Conservation (phyloP, 2,329 filamentous ascomycete genomes). For the Trichoderma sp. region DNA sequence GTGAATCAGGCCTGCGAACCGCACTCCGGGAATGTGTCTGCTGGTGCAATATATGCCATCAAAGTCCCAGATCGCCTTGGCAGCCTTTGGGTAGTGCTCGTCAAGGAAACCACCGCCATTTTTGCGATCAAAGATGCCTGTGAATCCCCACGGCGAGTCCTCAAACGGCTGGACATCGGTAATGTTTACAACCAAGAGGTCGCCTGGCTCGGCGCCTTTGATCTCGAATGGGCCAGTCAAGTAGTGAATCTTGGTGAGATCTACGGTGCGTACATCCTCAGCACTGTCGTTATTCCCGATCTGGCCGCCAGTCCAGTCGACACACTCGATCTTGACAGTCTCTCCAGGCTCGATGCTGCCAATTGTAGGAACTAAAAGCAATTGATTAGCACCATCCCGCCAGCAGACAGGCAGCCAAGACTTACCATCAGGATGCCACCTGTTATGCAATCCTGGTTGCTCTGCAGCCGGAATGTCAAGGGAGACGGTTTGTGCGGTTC, state of each 20-base stretch:
- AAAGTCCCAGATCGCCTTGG: conserved; percentile 62
- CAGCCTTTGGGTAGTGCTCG: conserved; percentile 80
- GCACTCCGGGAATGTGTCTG: conserved; percentile 82
- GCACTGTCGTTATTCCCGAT: conserved; percentile 87
- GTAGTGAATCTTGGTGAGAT: conserved; percentile 83
- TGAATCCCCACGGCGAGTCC: conserved; percentile 87
- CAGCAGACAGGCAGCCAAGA: neutral
- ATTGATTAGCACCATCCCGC: neutral
- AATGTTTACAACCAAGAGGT: conserved; percentile 84
- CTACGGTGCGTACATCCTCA: conserved; percentile 83
- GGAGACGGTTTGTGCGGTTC: conserved; percentile 53
- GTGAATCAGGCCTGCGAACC: conserved; percentile 87
- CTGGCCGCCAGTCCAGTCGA: conserved; percentile 83
- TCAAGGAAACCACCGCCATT: conserved; percentile 91
- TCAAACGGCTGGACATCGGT: conserved; percentile 90
- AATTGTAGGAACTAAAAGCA: conserved; percentile 65
- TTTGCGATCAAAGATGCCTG: conserved; percentile 73
- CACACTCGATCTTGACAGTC: conserved; percentile 89
- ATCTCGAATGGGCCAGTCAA: conserved; percentile 88
- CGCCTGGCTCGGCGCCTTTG: conserved; percentile 79
- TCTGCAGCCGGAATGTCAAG: conserved; percentile 70
- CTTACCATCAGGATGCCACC: conserved; percentile 89
- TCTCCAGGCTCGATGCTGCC: conserved; percentile 78
- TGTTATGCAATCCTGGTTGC: conserved; percentile 73
- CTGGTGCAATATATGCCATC: conserved; percentile 71